Evolutionary conservation across 1,139 yeast genomes (phyloP), one percentile per base, ranked within the genome.

Genomic region (Geotrichum citri-aurantii): DNA sequence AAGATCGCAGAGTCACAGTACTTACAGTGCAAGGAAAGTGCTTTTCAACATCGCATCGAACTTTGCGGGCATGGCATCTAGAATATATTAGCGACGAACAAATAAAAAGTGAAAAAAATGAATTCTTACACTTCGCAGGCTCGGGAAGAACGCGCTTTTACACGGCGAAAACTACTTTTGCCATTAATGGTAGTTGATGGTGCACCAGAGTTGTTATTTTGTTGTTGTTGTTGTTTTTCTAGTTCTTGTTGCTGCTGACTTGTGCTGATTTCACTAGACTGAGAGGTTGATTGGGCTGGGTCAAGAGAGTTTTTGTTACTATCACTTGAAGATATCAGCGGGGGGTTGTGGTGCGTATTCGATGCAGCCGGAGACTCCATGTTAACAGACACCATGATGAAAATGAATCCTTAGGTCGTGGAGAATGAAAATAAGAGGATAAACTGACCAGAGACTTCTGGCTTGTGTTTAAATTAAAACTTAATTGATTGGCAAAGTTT

Each of bases 11-110:
- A n/a, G n/a, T n/a, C n/a, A n/a, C n/a, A n/a, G n/a, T 37, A 66
- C 73, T 47, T 64, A 69, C 73, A 33, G 91, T 84, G 68, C 92
- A 86, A 2, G 92, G 92, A 65, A 84, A 83, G 66, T 85, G 88
- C 55, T 83, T 82, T 61, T 75, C 85, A 77, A 82, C 91, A 64
- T 82, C 84, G 68, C 86, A 85, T 40, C 92, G 77, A 17, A 85
- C 92, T 68, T 86, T 86, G 49, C 92, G 73, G n/a, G 85, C 79
- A 58, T 88, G 83, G 70, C 92, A 86, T 7, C 62, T 59, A 40
- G 5, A 19, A 23, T 3, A n/a, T 21, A 19, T 37, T 37, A 37
- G 44, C 21, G 19, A 14, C 5, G n/a, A 2, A n/a, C 40, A 5
- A n/a, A 33, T 5, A 33, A 33, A 12, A 33, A 71, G 69, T 55